phyloP scores from a whole-genome alignment of 495 filamentous ascomycete genomes.

The Penicillium verhagenii region DNA sequence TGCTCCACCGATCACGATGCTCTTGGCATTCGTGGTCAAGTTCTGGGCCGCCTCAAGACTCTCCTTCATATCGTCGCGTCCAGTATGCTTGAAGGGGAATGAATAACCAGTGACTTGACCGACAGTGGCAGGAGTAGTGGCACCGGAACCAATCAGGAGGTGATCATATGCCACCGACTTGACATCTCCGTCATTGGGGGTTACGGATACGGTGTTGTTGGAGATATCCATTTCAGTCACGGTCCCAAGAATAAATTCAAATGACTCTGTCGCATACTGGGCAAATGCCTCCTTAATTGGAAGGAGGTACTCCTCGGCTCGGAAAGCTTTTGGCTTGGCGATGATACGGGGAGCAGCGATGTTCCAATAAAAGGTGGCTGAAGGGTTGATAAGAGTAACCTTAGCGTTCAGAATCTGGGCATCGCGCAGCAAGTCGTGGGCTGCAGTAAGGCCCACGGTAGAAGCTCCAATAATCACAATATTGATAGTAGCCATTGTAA shows the following conservation, averaged over 20 bases:
- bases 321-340: conserved; percentile 41
- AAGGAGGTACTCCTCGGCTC: conserved; percentile 42
- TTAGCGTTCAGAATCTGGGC: conserved; percentile 38
- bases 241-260: conserved; percentile 57
- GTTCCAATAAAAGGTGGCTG: conserved; percentile 51
- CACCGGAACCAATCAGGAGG: conserved; percentile 53
- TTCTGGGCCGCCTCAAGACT: conserved; percentile 44
- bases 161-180: conserved; percentile 48
- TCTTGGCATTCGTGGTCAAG: conserved; percentile 50
- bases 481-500: conserved; percentile 22
- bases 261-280: conserved; percentile 43
- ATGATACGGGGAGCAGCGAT: conserved; percentile 50
- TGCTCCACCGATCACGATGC: conserved; percentile 64
- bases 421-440: conserved; percentile 58
- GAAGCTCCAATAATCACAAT: conserved; percentile 67
- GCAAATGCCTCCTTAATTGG: conserved; percentile 53
- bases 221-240: conserved; percentile 49
- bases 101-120: conserved; percentile 35
- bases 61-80: conserved; percentile 40
- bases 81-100: conserved; percentile 53
- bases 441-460: conserved; percentile 55
- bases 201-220: conserved; percentile 43
- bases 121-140: conserved; percentile 45
- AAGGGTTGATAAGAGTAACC: conserved; percentile 57
- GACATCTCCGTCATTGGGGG: conserved; percentile 21